A percentile compares a stretch with the other conserved stretches of the same genome.
These are phyloP conservation scores for Candida caryicola DNA, from an alignment of 805 yeast genomes.

Conservation along the genomic window DNA sequence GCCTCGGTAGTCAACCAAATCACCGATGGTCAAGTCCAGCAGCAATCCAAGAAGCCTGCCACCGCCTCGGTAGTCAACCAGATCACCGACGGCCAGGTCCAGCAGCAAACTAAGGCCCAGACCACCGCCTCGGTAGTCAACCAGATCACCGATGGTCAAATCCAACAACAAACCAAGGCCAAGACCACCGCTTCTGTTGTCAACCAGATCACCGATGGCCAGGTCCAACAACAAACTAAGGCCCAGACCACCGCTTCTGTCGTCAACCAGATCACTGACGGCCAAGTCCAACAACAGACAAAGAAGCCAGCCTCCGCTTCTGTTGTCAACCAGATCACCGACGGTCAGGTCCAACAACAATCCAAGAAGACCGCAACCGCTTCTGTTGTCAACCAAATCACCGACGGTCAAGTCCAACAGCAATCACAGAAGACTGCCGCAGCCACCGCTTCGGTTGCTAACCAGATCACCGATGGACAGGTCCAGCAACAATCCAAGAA, in stretches of 20 bases:
- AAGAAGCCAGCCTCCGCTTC: conserved; percentile 8
- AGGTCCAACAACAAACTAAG: conserved; percentile 17
- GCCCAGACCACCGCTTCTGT: conserved; percentile 19
- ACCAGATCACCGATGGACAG: conserved; percentile 32
- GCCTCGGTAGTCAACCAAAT: conserved; percentile 24
- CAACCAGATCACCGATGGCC: conserved; percentile 45
- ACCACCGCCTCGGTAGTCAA: conserved; percentile 21
- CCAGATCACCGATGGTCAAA: conserved; percentile 38
- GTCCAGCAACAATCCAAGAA: conserved; percentile 22
- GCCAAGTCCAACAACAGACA: conserved; percentile 32
- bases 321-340: conserved; percentile 5
- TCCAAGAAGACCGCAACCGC: conserved; percentile 13
- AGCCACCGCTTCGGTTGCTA: conserved; percentile 16
- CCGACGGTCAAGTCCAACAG: conserved; percentile 30
- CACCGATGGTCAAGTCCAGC: conserved; percentile 33
- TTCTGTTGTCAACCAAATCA: conserved; percentile 23
- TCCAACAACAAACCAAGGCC: conserved; percentile 22
- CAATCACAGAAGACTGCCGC: conserved; percentile 22
- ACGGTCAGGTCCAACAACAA: conserved; percentile 33
- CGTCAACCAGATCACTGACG: conserved; percentile 40
- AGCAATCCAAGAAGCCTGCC: conserved; percentile 21
- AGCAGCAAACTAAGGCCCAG: conserved; percentile 21
- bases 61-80: conserved; percentile 27
- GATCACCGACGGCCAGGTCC: conserved; percentile 32
- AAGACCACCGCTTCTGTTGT: conserved; percentile 25